Conservation (phyloP, 345 rosid genomes). For the Theobroma cacao region DNA sequence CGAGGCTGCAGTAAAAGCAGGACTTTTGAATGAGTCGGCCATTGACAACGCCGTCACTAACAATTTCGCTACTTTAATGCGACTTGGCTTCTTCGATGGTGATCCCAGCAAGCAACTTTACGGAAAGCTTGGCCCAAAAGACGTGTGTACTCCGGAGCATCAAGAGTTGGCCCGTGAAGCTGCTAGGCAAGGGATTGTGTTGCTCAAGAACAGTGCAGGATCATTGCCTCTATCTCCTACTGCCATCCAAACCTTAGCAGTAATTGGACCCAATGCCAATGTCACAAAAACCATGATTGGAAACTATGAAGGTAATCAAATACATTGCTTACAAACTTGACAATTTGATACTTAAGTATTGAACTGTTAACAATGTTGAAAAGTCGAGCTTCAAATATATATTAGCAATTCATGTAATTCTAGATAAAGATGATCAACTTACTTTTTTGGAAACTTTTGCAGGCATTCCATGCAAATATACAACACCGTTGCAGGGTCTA, state of each 20-base stretch:
- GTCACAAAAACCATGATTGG: slow-evolving; percentile 96
- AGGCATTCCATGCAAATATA: slow-evolving; percentile 87
- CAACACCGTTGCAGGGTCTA: slow-evolving; percentile 79
- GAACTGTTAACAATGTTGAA: not conserved
- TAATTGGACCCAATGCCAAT: slow-evolving; percentile 92
- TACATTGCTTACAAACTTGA: not conserved
- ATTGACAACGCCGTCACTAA: slow-evolving; percentile 65
- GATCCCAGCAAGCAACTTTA: slow-evolving; percentile 71
- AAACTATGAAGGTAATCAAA: slow-evolving; percentile 67
- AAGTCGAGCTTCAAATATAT: not conserved
- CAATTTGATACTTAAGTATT: not conserved
- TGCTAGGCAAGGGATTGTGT: slow-evolving; percentile 90
- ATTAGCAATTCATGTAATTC: not conserved
- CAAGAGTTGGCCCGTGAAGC: slow-evolving; percentile 88
- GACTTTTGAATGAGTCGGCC: slow-evolving; percentile 54
- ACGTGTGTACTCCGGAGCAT: slow-evolving; percentile 67
- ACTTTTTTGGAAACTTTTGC: not conserved
- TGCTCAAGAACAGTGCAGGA: slow-evolving; percentile 63
- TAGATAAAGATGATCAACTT: not conserved
- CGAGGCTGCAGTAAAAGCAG: slow-evolving; percentile 67
- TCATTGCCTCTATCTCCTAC: slow-evolving; percentile 67
- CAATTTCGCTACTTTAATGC: slow-evolving; percentile 80
- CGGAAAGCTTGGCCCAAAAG: slow-evolving; percentile 73
- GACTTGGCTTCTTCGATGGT: slow-evolving; percentile 93
- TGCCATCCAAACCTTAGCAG: slow-evolving; percentile 60